A percentile compares a stretch with the other conserved stretches of the same genome.
Evolutionary conservation across 192 early-diverging fungal species (phyloP).

Genomic region (Allomyces macrogynus): DNA sequence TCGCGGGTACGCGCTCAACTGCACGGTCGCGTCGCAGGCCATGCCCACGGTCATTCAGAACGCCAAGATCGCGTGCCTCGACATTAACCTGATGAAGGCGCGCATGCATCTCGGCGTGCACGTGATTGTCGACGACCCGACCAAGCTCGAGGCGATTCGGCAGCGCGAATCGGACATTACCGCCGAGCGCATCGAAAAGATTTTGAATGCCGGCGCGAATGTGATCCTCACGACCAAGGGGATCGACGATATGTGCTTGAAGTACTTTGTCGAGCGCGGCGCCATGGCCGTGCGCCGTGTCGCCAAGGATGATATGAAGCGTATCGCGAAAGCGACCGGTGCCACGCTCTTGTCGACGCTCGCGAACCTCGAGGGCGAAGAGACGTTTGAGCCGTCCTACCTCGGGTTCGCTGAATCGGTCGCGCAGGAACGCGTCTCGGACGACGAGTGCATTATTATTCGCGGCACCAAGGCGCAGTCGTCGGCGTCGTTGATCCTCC

Average conservation of each 20-base stretch:
- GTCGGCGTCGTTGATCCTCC: conserved; percentile 82
- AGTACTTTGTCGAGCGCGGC: conserved; percentile 94
- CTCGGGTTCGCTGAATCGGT: conserved; percentile 90
- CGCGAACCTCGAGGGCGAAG: conserved; percentile 94
- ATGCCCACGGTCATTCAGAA: conserved; percentile 71
- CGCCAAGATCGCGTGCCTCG: conserved; percentile 92
- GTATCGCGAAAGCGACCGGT: conserved; percentile 94
- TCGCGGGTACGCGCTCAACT: conserved; percentile 91
- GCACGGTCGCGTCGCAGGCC: conserved; percentile 88
- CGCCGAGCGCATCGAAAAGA: conserved; percentile 84
- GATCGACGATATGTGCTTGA: conserved; percentile 95
- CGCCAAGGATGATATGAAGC: conserved; percentile 89
- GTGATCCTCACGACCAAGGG: conserved; percentile 96
- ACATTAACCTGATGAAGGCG: conserved; percentile 96
- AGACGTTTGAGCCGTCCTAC: conserved; percentile 76
- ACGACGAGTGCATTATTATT: conserved; percentile 93
- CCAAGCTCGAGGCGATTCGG: conserved; percentile 91
- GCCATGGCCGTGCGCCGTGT: conserved; percentile 91
- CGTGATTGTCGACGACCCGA: conserved; percentile 95
- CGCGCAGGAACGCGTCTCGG: conserved; percentile 88
- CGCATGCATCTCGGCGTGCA: conserved; percentile 96
- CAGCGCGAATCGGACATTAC: conserved; percentile 87
- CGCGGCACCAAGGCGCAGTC: conserved; percentile 77
- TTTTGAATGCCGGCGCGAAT: conserved; percentile 84
- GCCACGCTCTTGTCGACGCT: conserved; percentile 83